phyloP scores from a whole-genome alignment of 75 land plant species.

The Cryptomeria japonica region DNA sequence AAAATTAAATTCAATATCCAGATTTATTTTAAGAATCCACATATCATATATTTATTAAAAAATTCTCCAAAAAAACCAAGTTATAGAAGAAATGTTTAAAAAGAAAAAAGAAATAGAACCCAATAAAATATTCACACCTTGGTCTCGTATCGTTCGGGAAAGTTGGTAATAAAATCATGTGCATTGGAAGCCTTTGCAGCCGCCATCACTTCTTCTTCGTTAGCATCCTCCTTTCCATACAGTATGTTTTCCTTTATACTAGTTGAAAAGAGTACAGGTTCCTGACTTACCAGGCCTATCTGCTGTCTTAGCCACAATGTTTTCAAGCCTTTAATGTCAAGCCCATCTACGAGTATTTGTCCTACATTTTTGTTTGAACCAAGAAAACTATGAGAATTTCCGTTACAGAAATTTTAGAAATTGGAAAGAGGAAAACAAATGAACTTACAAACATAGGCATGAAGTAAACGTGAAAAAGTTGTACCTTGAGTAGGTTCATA shows the following conservation, averaged over 20 bases:
- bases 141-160: no score
- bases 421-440: no score
- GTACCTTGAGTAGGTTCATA: constrained; percentile 30
- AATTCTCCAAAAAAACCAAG: no score
- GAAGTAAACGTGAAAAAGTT: no score
- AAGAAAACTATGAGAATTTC: neutral
- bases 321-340: constrained; percentile 39
- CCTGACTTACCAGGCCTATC: constrained; percentile 63
- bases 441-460: neutral
- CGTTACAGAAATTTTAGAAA: no score
- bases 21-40: no score
- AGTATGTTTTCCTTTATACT: constrained; percentile 51
- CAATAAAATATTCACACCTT: no score
- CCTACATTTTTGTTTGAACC: constrained; percentile 20
- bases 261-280: constrained; percentile 49
- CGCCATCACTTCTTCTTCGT: constrained; percentile 30
- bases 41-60: no score
- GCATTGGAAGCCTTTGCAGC: constrained; percentile 56
- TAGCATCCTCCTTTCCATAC: constrained; percentile 57
- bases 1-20: no score
- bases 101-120: constrained; percentile 16
- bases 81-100: constrained; percentile 18
- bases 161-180: constrained; percentile 8
- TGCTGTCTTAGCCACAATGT: constrained; percentile 49
- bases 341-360: constrained; percentile 32